Evolutionary conservation across 371 early-diverging fungal species (phyloP).

Genomic region (Mucor saturninus): DNA sequence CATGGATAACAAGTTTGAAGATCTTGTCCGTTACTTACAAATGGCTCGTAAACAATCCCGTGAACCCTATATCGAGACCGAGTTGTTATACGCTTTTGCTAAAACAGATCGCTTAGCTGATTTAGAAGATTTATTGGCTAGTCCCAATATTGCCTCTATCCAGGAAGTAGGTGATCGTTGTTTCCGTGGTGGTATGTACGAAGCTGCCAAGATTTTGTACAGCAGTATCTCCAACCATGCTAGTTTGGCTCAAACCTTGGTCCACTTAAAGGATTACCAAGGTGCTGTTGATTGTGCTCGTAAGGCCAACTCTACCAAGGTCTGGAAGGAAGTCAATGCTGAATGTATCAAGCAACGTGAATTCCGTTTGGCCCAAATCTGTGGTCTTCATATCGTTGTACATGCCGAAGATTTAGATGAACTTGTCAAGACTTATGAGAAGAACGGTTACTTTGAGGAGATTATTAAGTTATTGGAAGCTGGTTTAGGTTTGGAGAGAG

Average conservation of each 20-base stretch:
- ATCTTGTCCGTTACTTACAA: conserved; percentile 89
- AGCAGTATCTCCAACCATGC: conserved; percentile 96
- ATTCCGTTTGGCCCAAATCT: conserved; percentile 96
- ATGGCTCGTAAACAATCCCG: conserved; percentile 93
- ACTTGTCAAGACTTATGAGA: conserved; percentile 86
- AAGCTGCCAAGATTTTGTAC: conserved; percentile 94
- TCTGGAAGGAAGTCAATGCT: conserved; percentile 97
- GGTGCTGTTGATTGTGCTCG: conserved; percentile 97
- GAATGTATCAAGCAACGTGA: conserved; percentile 93
- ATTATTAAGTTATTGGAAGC: conserved; percentile 89
- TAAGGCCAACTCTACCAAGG: conserved; percentile 95
- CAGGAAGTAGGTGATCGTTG: conserved; percentile 95
- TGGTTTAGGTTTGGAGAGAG: conserved; percentile 93
- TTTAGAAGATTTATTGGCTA: conserved; percentile 89
- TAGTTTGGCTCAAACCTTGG: conserved; percentile 92
- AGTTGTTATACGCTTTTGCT: conserved; percentile 92
- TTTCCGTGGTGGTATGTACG: conserved; percentile 88
- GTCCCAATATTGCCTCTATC: conserved; percentile 93
- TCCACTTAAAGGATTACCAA: conserved; percentile 93
- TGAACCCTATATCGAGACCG: conserved; percentile 92
- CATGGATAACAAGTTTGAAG: conserved; percentile 87
- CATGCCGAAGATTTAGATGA: conserved; percentile 96
- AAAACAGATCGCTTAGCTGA: conserved; percentile 92
- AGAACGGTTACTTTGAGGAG: conserved; percentile 88
- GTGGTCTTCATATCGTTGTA: conserved; percentile 93